Evolutionary conservation across 352 stramenopile species (phyloP), one percentile per base, ranked within the genome.

Genomic region (Phytopythium delawarense): DNA sequence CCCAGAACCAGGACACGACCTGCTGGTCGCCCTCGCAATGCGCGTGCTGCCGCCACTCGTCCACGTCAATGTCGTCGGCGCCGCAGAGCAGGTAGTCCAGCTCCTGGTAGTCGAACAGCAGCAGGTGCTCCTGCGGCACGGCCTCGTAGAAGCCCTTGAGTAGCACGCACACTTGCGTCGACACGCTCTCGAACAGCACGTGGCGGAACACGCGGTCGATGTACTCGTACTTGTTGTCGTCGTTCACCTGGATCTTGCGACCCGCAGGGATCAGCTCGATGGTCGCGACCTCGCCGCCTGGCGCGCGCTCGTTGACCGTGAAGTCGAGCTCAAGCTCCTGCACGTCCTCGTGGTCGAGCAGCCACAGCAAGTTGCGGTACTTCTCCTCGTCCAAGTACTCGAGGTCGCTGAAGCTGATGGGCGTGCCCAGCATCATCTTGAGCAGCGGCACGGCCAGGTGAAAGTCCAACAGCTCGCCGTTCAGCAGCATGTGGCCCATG

Each of bases 91-190:
- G 67, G 32, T 98, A 83, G 65, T 99, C 96, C 7, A 99, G 71
- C 72, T 99, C 96, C 68, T 98, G 90, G 61, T 96, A 97, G 71
- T 99, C 94, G 73, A 99, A 99, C 21, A 98, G 80, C 25, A 94
- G 87, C 25, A 99, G 72, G n/a, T 98, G 70, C 13, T 87, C 75
- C 61, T 96, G 86, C 15, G 96, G 96, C 37, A 99, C 86, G 20
- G 99, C 87, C 63, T 99, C 95, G 67, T 98, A 99, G 63, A 99
- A 96, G 2, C 97, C 97, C 55, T 89, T 91, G 7, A 99, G 68
- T 58, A 99, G 92, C 13, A 84, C 72, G 42, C 72, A 74, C 16
- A 98, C 66, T 71, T 98, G 92, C 6, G 70, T 42, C 37, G 96
- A 87, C 28, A 99, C 92, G 37, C 91, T 90, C 57, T 96, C 96